These are phyloP conservation scores for Alternaria sp. DNA, from an alignment of 2,329 filamentous ascomycete genomes.

Conservation along the genomic window DNA sequence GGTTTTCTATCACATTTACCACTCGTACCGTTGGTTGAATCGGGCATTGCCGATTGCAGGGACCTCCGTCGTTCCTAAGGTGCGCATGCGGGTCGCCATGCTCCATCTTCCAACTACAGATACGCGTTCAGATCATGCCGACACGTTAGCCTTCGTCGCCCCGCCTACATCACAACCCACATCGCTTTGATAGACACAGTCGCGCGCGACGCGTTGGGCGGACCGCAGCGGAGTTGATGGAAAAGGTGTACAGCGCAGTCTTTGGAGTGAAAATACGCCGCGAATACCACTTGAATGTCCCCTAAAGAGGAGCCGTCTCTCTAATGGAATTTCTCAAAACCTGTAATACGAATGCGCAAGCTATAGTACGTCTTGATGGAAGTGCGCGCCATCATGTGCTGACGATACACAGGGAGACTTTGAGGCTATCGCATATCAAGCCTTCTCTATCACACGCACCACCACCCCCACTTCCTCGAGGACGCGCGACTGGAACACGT, in stretches of 20 bases:
- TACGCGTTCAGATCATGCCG: slow-evolving; percentile 35
- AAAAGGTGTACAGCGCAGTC: slow-evolving; percentile 45
- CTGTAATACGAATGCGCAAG: slow-evolving; percentile 51
- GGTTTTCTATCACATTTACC: not conserved
- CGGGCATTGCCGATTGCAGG: not conserved
- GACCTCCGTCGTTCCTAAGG: not conserved
- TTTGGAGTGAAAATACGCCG: slow-evolving; percentile 46
- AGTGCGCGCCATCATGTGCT: slow-evolving; percentile 10
- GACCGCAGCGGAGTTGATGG: slow-evolving; percentile 46
- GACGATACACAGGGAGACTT: slow-evolving; percentile 44
- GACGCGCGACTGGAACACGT: slow-evolving; percentile 25
- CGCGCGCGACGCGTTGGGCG: slow-evolving; percentile 22
- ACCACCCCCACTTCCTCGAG: slow-evolving; percentile 23
- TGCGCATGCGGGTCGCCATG: slow-evolving; percentile 36
- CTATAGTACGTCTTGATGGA: slow-evolving; percentile 37
- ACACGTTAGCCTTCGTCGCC: slow-evolving; percentile 23
- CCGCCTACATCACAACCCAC: slow-evolving; percentile 5
- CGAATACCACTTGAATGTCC: slow-evolving; percentile 50
- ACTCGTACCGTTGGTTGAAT: not conserved
- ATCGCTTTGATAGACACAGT: slow-evolving; percentile 20
- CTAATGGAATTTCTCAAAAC: slow-evolving; percentile 52
- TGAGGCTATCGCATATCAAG: slow-evolving; percentile 49
- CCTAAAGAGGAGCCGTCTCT: slow-evolving; percentile 44
- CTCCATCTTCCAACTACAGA: slow-evolving; percentile 24
- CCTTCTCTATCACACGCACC: slow-evolving; percentile 42